Evolutionary conservation across 1,139 yeast species (phyloP).

Genomic region (Lipomyces yarrowii): DNA sequence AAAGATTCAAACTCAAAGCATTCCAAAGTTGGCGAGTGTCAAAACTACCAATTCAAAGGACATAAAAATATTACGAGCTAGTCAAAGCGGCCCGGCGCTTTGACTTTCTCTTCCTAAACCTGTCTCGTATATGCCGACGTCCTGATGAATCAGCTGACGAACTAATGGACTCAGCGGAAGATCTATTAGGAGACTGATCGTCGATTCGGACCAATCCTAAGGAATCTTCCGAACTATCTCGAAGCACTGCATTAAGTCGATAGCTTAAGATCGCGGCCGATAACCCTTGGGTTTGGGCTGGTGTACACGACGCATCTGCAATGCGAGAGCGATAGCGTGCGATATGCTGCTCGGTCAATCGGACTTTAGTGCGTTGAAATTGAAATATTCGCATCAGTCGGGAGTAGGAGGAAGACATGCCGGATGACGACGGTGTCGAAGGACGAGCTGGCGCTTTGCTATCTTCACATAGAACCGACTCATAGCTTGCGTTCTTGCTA

Average conservation of each 20-base stretch:
- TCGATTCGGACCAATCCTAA: background rate
- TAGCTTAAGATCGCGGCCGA: slow-evolving; percentile 3
- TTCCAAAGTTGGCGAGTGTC: too few species aligned
- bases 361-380: slow-evolving; percentile 5
- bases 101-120: background rate
- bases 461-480: background rate
- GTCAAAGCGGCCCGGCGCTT: background rate
- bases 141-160: background rate
- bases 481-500: background rate
- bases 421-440: background rate
- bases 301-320: background rate
- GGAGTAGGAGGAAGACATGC: background rate
- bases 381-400: slow-evolving; percentile 4
- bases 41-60: background rate
- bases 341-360: background rate
- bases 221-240: slow-evolving; percentile 3
- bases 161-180: background rate
- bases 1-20: too few species aligned
- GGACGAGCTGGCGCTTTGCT: background rate
- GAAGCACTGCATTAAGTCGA: background rate
- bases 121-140: background rate
- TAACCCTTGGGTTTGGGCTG: slow-evolving; percentile 1
- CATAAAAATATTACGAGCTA: background rate
- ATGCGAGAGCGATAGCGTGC: slow-evolving; percentile 2
- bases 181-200: background rate